These are phyloP conservation scores for Exophiala mesophila DNA, from an alignment of 2,329 filamentous ascomycete species.

Conservation along the genomic window DNA sequence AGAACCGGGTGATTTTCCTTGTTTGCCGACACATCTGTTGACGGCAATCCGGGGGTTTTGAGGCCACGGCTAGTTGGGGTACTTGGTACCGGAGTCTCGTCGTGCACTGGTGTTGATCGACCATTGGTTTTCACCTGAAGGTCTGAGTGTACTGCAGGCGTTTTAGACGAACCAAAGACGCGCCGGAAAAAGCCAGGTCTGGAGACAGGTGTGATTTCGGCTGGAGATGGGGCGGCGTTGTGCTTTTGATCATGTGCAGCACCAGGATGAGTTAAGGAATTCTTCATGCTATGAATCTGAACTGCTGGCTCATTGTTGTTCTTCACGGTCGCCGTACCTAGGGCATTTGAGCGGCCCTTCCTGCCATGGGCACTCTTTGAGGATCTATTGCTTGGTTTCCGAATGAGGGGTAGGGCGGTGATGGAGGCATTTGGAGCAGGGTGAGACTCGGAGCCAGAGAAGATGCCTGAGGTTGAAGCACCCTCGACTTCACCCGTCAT, in stretches of 20 bases:
- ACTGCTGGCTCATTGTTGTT: conserved; percentile 26
- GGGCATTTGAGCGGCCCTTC: conserved; percentile 37
- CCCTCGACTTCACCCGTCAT: conserved; percentile 52
- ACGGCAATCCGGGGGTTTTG: conserved; percentile 29
- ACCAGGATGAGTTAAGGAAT: conserved; percentile 35
- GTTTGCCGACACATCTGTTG: conserved; percentile 27
- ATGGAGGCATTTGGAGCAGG: conserved; percentile 34
- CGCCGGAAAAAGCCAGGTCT: conserved; percentile 86
- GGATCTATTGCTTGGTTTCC: conserved; percentile 42
- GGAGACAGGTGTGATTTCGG: conserved; percentile 8
- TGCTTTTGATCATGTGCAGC: conserved; percentile 44
- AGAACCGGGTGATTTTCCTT: conserved; percentile 44
- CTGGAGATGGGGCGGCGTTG: conserved; percentile 53
- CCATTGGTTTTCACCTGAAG: conserved; percentile 15
- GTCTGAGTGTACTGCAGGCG: conserved; percentile 29
- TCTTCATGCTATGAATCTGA: conserved; percentile 17
- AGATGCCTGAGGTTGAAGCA: conserved; percentile 79
- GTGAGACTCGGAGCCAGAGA: conserved; percentile 65
- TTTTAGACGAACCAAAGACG: conserved; percentile 75
- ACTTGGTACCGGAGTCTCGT: conserved; percentile 17
- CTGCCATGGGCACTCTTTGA: conserved; percentile 34
- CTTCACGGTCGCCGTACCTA: conserved; percentile 34
- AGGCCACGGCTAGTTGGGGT: conserved; percentile 27
- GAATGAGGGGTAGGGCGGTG: conserved; percentile 31
- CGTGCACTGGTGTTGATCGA: conserved; percentile 22